Conservation (phyloP, 176 grass and related monocot species). For the Oryza australiensis region DNA sequence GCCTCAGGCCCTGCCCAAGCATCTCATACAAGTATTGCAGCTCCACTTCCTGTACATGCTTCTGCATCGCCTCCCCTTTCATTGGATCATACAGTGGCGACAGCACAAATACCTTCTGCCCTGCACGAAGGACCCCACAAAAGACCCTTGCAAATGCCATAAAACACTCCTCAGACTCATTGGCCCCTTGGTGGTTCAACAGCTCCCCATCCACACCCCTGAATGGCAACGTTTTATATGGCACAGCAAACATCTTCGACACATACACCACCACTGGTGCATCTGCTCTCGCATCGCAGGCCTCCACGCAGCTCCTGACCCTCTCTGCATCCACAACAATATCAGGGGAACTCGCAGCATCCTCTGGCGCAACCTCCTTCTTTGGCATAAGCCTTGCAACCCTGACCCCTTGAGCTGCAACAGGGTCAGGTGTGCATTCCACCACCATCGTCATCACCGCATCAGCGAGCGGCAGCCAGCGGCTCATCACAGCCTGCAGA, state of each 20-base stretch:
- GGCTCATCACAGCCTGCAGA: conserved; percentile 77
- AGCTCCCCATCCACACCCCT: conserved; percentile 54
- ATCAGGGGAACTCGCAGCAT: conserved; percentile 25
- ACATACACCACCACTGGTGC: conserved; percentile 79
- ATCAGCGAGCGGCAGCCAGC: conserved; percentile 76
- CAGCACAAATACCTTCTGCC: conserved; percentile 83
- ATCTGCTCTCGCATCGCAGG: conserved; percentile 49
- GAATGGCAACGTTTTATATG: conserved; percentile 61
- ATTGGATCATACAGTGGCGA: conserved; percentile 80
- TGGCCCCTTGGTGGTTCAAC: conserved; percentile 42
- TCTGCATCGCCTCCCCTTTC: conserved; percentile 62
- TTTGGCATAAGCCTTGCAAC: conserved; percentile 62
- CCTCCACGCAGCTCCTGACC: conserved; percentile 70
- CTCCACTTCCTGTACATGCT: conserved; percentile 81
- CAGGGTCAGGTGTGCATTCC: conserved; percentile 78
- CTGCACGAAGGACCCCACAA: conserved; percentile 63
- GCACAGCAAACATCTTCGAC: conserved; percentile 91
- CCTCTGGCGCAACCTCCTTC: conserved; percentile 48
- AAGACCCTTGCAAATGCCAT: conserved; percentile 94
- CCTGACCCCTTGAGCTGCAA: conserved; percentile 56
- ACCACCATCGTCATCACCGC: conserved; percentile 77
- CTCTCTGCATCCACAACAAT: conserved; percentile 58
- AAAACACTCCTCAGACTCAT: conserved; percentile 75
- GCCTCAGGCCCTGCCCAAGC: conserved; percentile 75
- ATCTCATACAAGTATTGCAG: conserved; percentile 82